Evolutionary conservation across 1,284 basidiomycete genomes (phyloP), one percentile per base, ranked within the genome.

Genomic region (Rhodotorula sp.): DNA sequence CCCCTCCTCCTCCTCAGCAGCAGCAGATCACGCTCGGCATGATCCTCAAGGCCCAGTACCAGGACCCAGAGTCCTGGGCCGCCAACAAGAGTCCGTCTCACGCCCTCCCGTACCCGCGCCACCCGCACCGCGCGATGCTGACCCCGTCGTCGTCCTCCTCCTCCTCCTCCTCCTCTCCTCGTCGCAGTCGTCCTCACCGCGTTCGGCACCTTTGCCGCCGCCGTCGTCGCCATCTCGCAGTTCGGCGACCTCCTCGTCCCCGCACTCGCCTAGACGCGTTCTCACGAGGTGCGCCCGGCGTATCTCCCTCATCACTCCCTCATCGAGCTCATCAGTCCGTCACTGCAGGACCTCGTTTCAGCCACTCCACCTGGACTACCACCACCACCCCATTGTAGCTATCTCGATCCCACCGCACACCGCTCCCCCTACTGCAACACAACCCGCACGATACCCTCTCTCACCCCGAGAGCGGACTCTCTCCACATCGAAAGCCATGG

Each of bases 191-290:
- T 73, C 58, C 45, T 64, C 46, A 61, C 61, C 34, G 71, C 67
- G 4, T 50, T 73, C 50, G 71, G 48, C 19, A 53, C 64, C 41
- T 73, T 73, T 19, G 62, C 53, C 25, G 67, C 61, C 34, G 65
- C 71, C 42, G 60, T 70, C 67, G 67, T 67, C 57, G 61, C 66
- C 61, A 62, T 73, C 67, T 19, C 34, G 45, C 61, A 64, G 41
- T 64, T 73, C 58, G 71, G 67, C 34, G 71, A 73, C 61, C 54
- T 69, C 54, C 62, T 73, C 53, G 71, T 73, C 46, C 71, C 71
- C n/a, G 64, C 50, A 34, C 27, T 60, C 23, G 48, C 14, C 44
- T 59, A 45, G 44, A 46, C 23, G 9, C 9, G 2, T 42, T 7
- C n/a, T 5, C 25, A 7, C 48, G 14, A 16, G 48, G 16, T 8